Evolutionary conservation across 331 rosid genomes (phyloP), one percentile per base, ranked within the genome.

Genomic region (Prunus yedoensis): DNA sequence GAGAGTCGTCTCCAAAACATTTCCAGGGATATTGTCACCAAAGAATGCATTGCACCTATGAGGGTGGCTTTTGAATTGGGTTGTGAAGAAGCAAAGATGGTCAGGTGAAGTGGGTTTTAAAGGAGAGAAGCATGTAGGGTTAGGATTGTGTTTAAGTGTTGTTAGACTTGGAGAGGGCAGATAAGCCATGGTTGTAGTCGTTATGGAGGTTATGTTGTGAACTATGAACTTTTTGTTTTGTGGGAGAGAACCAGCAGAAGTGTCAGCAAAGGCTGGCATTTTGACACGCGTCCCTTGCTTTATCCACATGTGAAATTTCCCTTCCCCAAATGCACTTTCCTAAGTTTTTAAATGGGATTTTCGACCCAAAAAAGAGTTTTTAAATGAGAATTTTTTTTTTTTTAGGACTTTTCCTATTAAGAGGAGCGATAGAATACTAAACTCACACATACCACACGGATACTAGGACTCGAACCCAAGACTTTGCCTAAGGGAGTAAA

Each of bases 21-120:
- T 76, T 53, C 81, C 83, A 6, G 91, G 82, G 30, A 85, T 52
- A 18, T 15, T 52, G 70, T 84, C 76, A 10, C 73, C 90, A n/a
- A 87, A 74, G 79, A 91, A 75, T 35, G 93, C 90, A 72, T 75
- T 85, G 66, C 90, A 87, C 76, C 81, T 91, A 11, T 35, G n/a
- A 10, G 75, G 77, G 16, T 53, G 76, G 57, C 43, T 45, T 71
- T 70, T 84, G 83, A 80, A 74, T 60, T 77, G 87, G 62, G 69
- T 80, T 61, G 88, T 57, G 66, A 77, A 80, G 83, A 91, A 74
- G 73, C 79, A 74, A 72, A 84, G 25, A 50, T 67, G 58, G 74
- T 54, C 57, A 21, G 58, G 78, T n/a, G 71, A 18, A 68, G 68
- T 28, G 80, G 85, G 75, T 81, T 82, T 93, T 15, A 72, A 57